Conservation (phyloP, 108 stramenopile genomes). For the Skeletonema potamos region DNA sequence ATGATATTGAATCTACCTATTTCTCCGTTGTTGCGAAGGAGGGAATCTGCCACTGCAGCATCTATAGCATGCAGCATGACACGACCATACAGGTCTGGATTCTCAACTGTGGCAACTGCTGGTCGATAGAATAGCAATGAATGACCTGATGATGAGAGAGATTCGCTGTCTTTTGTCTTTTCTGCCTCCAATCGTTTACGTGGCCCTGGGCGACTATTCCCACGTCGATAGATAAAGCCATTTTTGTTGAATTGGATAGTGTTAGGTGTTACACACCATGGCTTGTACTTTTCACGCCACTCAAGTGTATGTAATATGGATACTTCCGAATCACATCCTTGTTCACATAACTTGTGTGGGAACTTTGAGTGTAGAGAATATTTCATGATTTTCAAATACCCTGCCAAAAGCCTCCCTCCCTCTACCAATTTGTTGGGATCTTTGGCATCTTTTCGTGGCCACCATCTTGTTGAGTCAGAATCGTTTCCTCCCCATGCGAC, state of each 20-base stretch:
- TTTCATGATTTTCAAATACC: conserved; percentile 54
- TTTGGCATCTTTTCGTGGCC: conserved; percentile 18
- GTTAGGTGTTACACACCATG: conserved; percentile 59
- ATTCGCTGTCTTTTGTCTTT: conserved; percentile 6
- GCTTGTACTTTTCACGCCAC: conserved; percentile 72
- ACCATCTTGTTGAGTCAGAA: conserved; percentile 24
- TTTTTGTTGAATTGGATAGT: conserved; percentile 52
- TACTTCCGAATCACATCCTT: conserved; percentile 61
- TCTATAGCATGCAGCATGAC: conserved; percentile 58
- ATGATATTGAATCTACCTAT: conserved; percentile 75
- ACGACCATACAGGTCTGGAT: conserved; percentile 48
- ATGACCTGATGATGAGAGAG: conserved; percentile 37
- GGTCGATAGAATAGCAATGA: conserved; percentile 68
- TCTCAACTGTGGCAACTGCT: conserved; percentile 19
- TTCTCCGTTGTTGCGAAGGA: conserved; percentile 46
- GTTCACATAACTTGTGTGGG: conserved; percentile 61
- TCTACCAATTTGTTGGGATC: conserved; percentile 1
- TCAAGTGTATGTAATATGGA: conserved; percentile 65
- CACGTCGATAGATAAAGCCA: conserved; percentile 61
- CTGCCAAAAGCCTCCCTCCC: conserved; percentile 30
- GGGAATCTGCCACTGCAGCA: conserved; percentile 54
- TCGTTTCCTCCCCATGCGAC: conserved; percentile 38
- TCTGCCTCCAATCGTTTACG: conserved; percentile 13
- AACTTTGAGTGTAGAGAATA: conserved; percentile 47
- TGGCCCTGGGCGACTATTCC: conserved; percentile 46